Evolutionary conservation across 139 green algal species (phyloP).

Genomic region (Chlamydomonas sp.): DNA sequence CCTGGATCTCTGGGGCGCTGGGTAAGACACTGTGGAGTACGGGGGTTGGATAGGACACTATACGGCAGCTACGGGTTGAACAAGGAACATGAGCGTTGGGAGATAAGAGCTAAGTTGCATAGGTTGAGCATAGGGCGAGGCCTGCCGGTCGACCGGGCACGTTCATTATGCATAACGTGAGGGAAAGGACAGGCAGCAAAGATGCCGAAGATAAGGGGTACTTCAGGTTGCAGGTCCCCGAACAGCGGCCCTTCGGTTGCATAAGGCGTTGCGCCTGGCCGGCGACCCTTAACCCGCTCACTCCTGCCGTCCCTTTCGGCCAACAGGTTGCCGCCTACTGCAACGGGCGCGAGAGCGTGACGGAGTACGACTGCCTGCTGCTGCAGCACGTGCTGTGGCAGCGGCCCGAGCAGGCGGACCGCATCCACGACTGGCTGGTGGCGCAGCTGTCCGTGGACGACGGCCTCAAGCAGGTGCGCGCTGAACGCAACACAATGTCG

Average conservation of each 20-base stretch:
- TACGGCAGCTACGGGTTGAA: too few relatives aligned
- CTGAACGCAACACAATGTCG: too few relatives aligned
- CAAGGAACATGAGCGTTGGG: too few relatives aligned
- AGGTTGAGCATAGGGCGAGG: too few relatives aligned
- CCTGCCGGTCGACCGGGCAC: too few relatives aligned
- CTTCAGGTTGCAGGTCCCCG: too few relatives aligned
- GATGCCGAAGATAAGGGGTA: too few relatives aligned
- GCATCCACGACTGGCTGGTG: conserved; percentile 87
- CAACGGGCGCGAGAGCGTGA: conserved; percentile 73
- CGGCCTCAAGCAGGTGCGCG: conserved; percentile 72
- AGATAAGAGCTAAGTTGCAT: too few relatives aligned
- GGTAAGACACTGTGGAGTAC: not conserved
- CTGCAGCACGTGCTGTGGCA: conserved; percentile 92
- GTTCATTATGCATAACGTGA: too few relatives aligned
- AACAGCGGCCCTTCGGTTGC: too few relatives aligned
- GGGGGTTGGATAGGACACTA: not conserved
- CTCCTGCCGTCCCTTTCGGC: not conserved
- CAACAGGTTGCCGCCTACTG: conserved; percentile 82
- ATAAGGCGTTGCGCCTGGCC: not conserved
- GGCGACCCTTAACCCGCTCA: not conserved
- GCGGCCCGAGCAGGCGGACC: conserved; percentile 74
- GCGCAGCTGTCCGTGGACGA: conserved; percentile 75
- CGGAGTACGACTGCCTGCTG: conserved; percentile 87
- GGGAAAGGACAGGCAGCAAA: too few relatives aligned
- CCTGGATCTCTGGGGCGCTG: not conserved